These are phyloP conservation scores for Epichloe festucae DNA, from an alignment of 2,329 filamentous ascomycete genomes.

Conservation along the genomic window DNA sequence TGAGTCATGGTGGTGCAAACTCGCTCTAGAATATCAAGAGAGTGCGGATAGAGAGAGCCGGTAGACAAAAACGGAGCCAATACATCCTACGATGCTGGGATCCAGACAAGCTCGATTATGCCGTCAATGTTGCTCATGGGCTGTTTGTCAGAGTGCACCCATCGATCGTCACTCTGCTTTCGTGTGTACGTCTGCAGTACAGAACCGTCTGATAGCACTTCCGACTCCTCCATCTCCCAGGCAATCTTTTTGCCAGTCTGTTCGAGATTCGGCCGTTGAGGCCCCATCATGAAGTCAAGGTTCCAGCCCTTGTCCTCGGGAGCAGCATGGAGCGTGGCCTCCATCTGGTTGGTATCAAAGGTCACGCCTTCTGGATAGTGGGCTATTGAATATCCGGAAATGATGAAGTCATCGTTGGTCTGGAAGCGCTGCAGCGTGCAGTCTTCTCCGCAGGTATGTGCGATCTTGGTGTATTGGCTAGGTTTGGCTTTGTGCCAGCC, in stretches of 20 bases:
- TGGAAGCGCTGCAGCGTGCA: slow-evolving; percentile 47
- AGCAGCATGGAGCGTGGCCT: slow-evolving; percentile 37
- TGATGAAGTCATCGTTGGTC: slow-evolving; percentile 37
- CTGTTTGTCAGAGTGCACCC: slow-evolving; percentile 32
- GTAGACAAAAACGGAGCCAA: not conserved
- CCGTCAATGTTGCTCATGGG: slow-evolving; percentile 42
- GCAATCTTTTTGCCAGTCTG: slow-evolving; percentile 38
- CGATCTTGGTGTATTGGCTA: slow-evolving; percentile 42
- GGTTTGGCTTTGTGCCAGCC: slow-evolving; percentile 43
- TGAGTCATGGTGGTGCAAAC: not conserved
- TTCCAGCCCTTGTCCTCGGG: slow-evolving; percentile 37
- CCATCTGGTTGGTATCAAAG: slow-evolving; percentile 35
- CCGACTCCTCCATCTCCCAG: slow-evolving; percentile 41
- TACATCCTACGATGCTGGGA: slow-evolving; percentile 20
- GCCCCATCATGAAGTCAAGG: slow-evolving; percentile 37
- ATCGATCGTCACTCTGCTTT: slow-evolving; percentile 38
- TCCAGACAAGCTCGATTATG: slow-evolving; percentile 44
- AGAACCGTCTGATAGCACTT: slow-evolving; percentile 32
- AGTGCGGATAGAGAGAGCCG: not conserved
- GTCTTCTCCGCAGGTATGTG: slow-evolving; percentile 46
- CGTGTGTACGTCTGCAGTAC: slow-evolving; percentile 41
- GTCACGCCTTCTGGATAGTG: slow-evolving; percentile 40
- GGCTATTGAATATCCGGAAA: slow-evolving; percentile 47
- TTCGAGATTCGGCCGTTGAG: slow-evolving; percentile 32
- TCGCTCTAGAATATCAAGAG: not conserved